phyloP scores from a whole-genome alignment of 768 basidiomycete species.

The Lentinus tigrinus region DNA sequence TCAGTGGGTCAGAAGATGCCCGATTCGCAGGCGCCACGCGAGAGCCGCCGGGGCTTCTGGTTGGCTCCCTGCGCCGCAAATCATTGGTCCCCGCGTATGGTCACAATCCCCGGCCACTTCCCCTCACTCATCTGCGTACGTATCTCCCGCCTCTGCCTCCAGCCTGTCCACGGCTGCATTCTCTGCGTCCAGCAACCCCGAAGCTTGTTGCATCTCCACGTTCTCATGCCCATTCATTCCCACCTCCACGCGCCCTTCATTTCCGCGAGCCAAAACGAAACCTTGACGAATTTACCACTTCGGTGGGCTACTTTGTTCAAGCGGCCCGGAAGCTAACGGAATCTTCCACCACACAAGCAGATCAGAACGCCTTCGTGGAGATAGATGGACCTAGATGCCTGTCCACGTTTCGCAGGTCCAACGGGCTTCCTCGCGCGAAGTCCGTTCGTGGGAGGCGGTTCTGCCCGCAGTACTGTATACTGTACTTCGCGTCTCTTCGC shows the following conservation, averaged over 20 bases:
- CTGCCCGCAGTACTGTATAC: neutral
- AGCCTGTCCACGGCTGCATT: no score
- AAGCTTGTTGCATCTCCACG: neutral
- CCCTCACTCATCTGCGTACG: neutral
- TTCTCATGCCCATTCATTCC: slow-evolving; percentile 11
- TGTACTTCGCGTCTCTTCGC: neutral
- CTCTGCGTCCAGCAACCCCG: neutral
- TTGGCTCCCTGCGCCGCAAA: neutral
- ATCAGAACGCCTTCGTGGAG: neutral
- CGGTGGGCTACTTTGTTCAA: slow-evolving; percentile 10
- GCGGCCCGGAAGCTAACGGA: slow-evolving; percentile 4
- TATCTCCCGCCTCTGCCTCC: no score
- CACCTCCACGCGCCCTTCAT: neutral
- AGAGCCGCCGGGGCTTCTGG: neutral
- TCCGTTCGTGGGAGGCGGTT: neutral
- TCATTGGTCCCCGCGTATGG: slow-evolving; percentile 5
- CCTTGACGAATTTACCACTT: slow-evolving; percentile 3
- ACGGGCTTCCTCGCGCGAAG: neutral
- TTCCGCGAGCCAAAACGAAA: neutral
- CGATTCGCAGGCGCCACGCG: slow-evolving; percentile 9
- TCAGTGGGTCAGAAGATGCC: slow-evolving; percentile 9
- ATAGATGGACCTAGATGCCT: neutral
- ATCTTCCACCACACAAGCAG: neutral
- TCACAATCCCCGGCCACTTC: neutral
- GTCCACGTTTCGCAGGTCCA: neutral